phyloP scores from a whole-genome alignment of 1,139 yeast species.

The Sugiyamaella paludigena region DNA sequence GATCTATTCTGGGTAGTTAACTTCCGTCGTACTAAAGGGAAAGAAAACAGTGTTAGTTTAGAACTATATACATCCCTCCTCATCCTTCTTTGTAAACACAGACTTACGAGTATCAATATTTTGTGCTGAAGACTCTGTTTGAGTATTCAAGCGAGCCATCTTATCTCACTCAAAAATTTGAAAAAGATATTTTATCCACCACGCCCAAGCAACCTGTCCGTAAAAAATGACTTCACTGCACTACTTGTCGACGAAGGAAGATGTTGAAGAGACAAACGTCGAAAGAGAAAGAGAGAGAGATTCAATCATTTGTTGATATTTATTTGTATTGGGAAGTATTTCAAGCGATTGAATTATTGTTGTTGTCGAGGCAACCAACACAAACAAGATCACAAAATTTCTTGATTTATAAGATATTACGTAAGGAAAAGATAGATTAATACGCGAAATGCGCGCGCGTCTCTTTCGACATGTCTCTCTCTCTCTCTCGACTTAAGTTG shows the following conservation, averaged over 20 bases:
- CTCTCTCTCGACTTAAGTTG: background rate
- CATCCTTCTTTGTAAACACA: too few relatives aligned
- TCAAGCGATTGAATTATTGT: constrained; percentile 4
- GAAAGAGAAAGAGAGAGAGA: too few relatives aligned
- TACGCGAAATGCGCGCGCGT: background rate
- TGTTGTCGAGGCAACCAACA: constrained; percentile 1
- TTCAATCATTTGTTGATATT: constrained; percentile 3
- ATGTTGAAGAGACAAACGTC: too few relatives aligned
- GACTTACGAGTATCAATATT: constrained; percentile 22
- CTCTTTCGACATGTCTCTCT: background rate
- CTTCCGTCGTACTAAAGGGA: constrained; percentile 20
- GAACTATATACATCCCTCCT: too few relatives aligned
- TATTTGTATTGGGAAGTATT: constrained; percentile 1
- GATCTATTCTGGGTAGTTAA: constrained; percentile 30
- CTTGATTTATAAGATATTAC: too few relatives aligned
- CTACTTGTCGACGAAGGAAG: too few relatives aligned
- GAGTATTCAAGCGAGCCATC: constrained; percentile 28
- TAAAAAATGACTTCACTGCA: too few relatives aligned
- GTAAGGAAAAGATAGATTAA: too few relatives aligned
- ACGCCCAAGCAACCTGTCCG: too few relatives aligned
- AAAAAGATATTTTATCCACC: too few relatives aligned
- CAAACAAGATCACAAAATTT: too few relatives aligned
- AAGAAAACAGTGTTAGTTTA: background rate
- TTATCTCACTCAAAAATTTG: background rate
- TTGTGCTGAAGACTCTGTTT: constrained; percentile 20